Percentiles rank a stretch among this genome's conserved stretches.
Conservation (phyloP, 208 protist genomes). For the Crithidia sp. region DNA sequence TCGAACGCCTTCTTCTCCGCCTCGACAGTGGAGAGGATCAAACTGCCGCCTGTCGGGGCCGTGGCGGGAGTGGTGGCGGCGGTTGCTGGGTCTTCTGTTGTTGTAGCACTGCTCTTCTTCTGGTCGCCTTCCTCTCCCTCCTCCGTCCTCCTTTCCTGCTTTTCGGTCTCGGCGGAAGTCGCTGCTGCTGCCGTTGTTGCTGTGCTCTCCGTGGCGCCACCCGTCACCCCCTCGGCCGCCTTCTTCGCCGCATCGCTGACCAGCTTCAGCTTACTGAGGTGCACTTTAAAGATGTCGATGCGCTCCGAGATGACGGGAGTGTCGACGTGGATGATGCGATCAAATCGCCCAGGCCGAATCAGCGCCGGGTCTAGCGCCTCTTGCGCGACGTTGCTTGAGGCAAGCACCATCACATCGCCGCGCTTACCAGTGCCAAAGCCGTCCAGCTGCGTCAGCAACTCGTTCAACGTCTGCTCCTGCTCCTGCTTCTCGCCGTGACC, state of each 20-base stretch:
- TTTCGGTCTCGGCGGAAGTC: not conserved
- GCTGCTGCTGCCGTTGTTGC: not conserved
- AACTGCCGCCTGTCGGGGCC: not conserved
- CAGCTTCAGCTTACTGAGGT: conserved; percentile 88
- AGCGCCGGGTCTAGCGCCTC: conserved; percentile 93
- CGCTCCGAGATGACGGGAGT: conserved; percentile 92
- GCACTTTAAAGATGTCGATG: conserved; percentile 96
- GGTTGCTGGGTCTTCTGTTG: too few species aligned
- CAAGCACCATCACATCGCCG: conserved; percentile 94
- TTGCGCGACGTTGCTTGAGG: conserved; percentile 96
- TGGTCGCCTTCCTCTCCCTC: too few species aligned
- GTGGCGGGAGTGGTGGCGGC: too few species aligned
- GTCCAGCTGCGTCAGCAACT: conserved; percentile 97
- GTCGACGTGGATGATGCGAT: conserved; percentile 94
- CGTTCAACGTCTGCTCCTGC: conserved; percentile 97
- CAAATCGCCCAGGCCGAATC: conserved; percentile 94
- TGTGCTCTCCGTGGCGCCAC: not conserved
- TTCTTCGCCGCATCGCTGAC: conserved; percentile 9
- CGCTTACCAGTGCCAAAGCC: conserved; percentile 86
- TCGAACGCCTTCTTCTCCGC: conserved; percentile 33
- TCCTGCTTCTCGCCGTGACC: conserved; percentile 91
- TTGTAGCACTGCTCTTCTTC: too few species aligned
- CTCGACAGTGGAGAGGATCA: conserved; percentile 34
- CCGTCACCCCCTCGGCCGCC: not conserved
- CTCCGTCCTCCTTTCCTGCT: not conserved